Conservation (phyloP, 345 rosid genomes). For the Populus alba region DNA sequence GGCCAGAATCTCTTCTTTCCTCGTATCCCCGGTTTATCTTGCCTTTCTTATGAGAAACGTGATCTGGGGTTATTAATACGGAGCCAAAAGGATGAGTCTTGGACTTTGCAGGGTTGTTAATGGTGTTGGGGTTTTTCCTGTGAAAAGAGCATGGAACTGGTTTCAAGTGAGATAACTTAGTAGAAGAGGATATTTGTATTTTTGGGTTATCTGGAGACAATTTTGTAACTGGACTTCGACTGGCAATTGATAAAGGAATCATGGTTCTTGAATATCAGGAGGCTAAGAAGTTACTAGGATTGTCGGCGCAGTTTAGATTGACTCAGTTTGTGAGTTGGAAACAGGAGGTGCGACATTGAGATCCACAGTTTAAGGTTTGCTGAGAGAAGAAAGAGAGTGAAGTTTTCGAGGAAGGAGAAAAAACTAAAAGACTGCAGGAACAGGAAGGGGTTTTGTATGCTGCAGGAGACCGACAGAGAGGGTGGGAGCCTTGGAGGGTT, state of each 20-base stretch:
- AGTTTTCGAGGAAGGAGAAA: background rate
- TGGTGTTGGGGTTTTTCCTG: slow-evolving; percentile 18
- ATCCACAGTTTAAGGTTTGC: background rate
- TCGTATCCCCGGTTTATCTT: slow-evolving; percentile 20
- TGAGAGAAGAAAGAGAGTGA: background rate
- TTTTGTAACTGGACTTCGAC: slow-evolving; percentile 8
- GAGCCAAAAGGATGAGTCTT: slow-evolving; percentile 24
- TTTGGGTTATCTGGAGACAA: slow-evolving; percentile 13
- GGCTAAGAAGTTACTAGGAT: background rate
- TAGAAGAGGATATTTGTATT: background rate
- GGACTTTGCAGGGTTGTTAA: slow-evolving; percentile 21
- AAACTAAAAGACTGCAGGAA: slow-evolving; percentile 3
- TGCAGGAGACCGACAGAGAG: background rate
- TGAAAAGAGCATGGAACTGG: slow-evolving; percentile 6
- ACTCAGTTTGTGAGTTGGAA: background rate
- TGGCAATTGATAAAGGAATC: slow-evolving; percentile 8
- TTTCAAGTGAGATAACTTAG: slow-evolving; percentile 3
- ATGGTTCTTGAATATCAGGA: background rate
- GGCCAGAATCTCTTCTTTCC: slow-evolving; percentile 33
- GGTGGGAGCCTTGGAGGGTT: background rate
- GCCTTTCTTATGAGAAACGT: slow-evolving; percentile 34
- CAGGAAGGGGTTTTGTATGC: background rate
- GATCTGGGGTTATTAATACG: slow-evolving; percentile 24
- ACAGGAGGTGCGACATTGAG: background rate
- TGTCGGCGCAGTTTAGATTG: background rate